Evolutionary conservation across 345 rosid genomes (phyloP).

Genomic region (Camelina hispida): DNA sequence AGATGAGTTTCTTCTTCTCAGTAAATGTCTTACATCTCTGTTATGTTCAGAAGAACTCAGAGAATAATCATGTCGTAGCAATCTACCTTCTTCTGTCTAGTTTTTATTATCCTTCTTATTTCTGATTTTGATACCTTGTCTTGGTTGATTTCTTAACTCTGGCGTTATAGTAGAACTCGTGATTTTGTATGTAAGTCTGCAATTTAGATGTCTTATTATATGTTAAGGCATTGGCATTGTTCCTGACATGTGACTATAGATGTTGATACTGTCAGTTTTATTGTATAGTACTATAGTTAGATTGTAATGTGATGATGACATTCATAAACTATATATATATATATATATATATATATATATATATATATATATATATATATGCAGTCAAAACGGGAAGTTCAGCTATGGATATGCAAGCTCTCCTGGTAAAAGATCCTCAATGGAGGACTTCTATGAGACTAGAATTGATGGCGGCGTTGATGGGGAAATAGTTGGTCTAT

Average conservation of each 20-base stretch:
- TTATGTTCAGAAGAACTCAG: background rate
- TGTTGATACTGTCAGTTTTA: background rate
- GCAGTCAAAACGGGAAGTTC: conserved; percentile 93
- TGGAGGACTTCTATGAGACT: conserved; percentile 99
- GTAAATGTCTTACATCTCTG: background rate
- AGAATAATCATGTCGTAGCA: background rate
- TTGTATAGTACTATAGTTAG: background rate
- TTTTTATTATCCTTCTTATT: background rate
- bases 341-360: no score
- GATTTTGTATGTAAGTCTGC: background rate
- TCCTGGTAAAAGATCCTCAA: conserved; percentile 93
- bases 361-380: no score
- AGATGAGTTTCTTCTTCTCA: background rate
- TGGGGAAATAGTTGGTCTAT: conserved; percentile 94
- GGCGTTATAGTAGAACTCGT: background rate
- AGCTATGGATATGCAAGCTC: conserved; percentile 99
- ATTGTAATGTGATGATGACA: conserved; percentile 3
- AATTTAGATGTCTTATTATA: conserved; percentile 17
- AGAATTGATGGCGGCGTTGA: conserved; percentile 91
- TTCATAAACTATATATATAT: background rate
- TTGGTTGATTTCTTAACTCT: conserved; percentile 4
- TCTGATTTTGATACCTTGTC: conserved; percentile 12
- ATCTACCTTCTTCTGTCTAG: background rate
- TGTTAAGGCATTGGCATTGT: background rate
- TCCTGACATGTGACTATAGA: background rate